These are phyloP conservation scores for Paecilomyces niveus DNA, from an alignment of 2,329 filamentous ascomycete species.

Conservation along the genomic window DNA sequence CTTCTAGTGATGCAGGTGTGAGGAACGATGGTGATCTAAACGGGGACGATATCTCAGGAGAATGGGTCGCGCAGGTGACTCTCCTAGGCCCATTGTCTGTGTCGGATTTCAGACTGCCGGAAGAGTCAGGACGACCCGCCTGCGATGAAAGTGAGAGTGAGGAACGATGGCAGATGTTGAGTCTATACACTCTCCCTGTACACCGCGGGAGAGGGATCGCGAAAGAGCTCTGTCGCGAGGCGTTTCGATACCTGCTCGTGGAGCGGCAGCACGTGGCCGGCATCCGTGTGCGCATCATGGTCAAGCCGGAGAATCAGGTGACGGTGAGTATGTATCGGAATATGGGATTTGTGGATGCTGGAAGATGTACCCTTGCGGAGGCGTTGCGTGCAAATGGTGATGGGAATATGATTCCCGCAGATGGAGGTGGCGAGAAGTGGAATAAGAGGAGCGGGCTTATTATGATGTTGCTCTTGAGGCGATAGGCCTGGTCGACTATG, in stretches of 20 bases:
- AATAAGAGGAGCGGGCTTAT: slow-evolving; percentile 10
- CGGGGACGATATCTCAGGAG: not conserved
- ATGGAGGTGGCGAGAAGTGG: slow-evolving; percentile 16
- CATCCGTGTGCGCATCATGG: slow-evolving; percentile 20
- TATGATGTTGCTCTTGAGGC: slow-evolving; percentile 7
- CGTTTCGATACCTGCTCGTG: slow-evolving; percentile 11
- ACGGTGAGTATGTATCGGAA: slow-evolving; percentile 18
- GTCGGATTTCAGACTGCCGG: slow-evolving; percentile 15
- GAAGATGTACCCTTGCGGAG: slow-evolving; percentile 22
- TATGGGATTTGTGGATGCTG: slow-evolving; percentile 20
- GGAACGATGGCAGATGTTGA: slow-evolving; percentile 22
- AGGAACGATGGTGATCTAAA: slow-evolving; percentile 5
- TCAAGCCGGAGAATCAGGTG: slow-evolving; percentile 19
- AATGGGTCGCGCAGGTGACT: slow-evolving; percentile 26
- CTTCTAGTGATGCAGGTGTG: not conserved
- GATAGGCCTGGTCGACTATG: too few relatives aligned
- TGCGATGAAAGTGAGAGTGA: slow-evolving; percentile 11
- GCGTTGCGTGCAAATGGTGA: slow-evolving; percentile 23
- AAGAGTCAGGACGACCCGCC: slow-evolving; percentile 15
- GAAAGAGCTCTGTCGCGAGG: slow-evolving; percentile 16
- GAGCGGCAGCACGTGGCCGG: slow-evolving; percentile 6
- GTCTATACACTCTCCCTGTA: slow-evolving; percentile 23
- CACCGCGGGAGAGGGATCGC: slow-evolving; percentile 25
- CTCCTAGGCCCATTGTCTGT: slow-evolving; percentile 20
- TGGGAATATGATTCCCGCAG: slow-evolving; percentile 17